Evolutionary conservation across 345 rosid genomes (phyloP), one percentile per base, ranked within the genome.

Genomic region (Aethionema arabicum): DNA sequence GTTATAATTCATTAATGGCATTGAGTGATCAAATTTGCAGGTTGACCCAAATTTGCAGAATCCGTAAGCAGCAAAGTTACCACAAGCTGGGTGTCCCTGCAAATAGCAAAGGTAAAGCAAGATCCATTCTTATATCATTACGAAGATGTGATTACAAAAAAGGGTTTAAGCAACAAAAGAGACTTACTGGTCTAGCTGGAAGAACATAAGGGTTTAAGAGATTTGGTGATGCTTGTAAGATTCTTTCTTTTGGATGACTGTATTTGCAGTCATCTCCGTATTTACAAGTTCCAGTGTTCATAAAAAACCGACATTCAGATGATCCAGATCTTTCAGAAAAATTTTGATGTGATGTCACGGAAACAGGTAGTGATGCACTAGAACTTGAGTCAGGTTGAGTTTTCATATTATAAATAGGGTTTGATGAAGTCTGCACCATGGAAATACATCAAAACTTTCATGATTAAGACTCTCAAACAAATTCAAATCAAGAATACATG

Each of bases 191-290:
- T 75, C 88, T 83, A 12, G 66, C 64, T 27, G 96, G 91, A 60
- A 88, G 92, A 11, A 80, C 79, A 11, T 73, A 39, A 10, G 78
- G 77, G 53, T 74, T 77, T 12, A 71, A 32, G 68, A 43, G 56
- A 68, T 42, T 79, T 21, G 70, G 65, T 40, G 68, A 58, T 16
- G 75, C 52, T 44, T 77, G 89, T 56, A 70, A 66, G 67, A 78
- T 72, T 74, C 81, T 82, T 73, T 88, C 92, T 55, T 76, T 82
- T 8, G 90, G 96, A 79, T 85, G 96, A 72, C 78, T 84, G 77
- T 78, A 88, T 82, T 83, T 85, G 90, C 96, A 85, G 46, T 82
- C 88, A 65, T 82, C 72, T 70, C 96, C 96, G 42, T 83, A 85
- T 74, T 83, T 88, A 82, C 92, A 85, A 5, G 83, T 75, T 39